Percentiles rank a stretch among this genome's conserved stretches.
phyloP scores from a whole-genome alignment of 1,139 yeast genomes.

The Ogataea hybrid region DNA sequence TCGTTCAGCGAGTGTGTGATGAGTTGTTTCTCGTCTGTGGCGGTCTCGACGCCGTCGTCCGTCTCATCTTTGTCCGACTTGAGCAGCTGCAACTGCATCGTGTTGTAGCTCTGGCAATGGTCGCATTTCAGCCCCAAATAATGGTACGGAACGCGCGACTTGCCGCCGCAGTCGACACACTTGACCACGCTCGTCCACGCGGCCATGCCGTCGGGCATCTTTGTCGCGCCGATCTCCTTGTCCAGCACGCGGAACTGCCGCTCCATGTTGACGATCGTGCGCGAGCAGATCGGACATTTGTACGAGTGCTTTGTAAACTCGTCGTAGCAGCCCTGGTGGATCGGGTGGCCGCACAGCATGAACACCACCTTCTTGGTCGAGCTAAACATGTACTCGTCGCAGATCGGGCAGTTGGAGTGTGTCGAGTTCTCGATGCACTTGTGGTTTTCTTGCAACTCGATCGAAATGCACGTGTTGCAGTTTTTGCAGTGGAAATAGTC shows the following conservation, averaged over 20 bases:
- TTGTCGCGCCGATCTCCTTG: conserved; percentile 73
- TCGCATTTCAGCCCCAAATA: conserved; percentile 84
- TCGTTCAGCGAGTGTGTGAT: conserved; percentile 27
- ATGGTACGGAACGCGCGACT: conserved; percentile 74
- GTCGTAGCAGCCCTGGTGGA: conserved; percentile 80
- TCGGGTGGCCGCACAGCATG: conserved; percentile 94
- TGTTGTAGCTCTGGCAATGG: conserved; percentile 83
- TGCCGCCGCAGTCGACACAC: conserved; percentile 90
- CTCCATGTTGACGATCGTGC: conserved; percentile 82
- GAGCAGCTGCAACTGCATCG: conserved; percentile 61
- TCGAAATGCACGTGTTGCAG: conserved; percentile 88
- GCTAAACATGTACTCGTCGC: conserved; percentile 87
- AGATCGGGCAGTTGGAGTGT: conserved; percentile 88
- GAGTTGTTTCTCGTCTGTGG: conserved; percentile 6
- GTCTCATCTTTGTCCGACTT: conserved; percentile 16
- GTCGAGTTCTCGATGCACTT: conserved; percentile 84
- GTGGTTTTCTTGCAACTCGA: conserved; percentile 74
- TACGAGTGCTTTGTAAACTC: conserved; percentile 78
- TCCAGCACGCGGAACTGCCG: conserved; percentile 84
- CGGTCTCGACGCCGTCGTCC: neutral
- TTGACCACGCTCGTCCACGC: conserved; percentile 74
- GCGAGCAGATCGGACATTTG: conserved; percentile 88
- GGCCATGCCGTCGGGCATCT: conserved; percentile 76
- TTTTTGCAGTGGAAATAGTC: conserved; percentile 89
- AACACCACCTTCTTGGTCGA: conserved; percentile 84